Evolutionary conservation across 1,284 basidiomycete species (phyloP), one percentile per base, ranked within the genome.

Genomic region (Chalciporus piperatoides): DNA sequence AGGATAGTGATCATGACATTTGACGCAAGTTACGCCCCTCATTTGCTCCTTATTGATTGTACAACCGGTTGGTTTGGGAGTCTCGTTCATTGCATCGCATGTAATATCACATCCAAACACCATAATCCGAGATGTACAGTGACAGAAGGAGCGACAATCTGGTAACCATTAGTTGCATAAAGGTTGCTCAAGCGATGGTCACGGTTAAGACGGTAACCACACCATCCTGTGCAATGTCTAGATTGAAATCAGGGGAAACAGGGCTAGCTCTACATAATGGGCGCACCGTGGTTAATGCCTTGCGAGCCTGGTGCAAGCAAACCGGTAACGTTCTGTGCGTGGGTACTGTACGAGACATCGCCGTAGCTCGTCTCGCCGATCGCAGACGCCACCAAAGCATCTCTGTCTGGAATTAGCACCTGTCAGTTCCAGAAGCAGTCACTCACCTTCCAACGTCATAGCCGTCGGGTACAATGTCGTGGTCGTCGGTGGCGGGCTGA

Each of bases 401-500:
- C 61, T 12, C 80, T 77, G 23, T 14, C n/a, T n/a, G 14, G 64
- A 35, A 30, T 32, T 14, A 6, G 17, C 40, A 17, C 32, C 17
- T 42, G 41, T 25, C 30, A 10, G 14, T 21, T 11, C 10, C 27
- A 28, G 21, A 38, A 4, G n/a, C 17, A 12, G 9, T 38, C 40
- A n/a, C 54, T 40, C 50, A 70, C 74, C 68, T 68, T 61, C 80
- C 80, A 49, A 75, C 63, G 53, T 82, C 57, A 57, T 86, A 82
- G 21, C 82, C 81, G 50, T 84, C 64, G 0, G 78, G 71, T 1
- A 70, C 56, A 48, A 84, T 78, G 12, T 71, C 69, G 55, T 86
- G 84, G 25, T 63, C 46, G 5, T 82, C 56, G 9, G 60, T 53
- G 6, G 60, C 62, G 39, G 74, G 56, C 72, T 76, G 40, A 9